Evolutionary conservation across 2,329 filamentous ascomycete genomes (phyloP).

Genomic region (Ascochyta rabiei): DNA sequence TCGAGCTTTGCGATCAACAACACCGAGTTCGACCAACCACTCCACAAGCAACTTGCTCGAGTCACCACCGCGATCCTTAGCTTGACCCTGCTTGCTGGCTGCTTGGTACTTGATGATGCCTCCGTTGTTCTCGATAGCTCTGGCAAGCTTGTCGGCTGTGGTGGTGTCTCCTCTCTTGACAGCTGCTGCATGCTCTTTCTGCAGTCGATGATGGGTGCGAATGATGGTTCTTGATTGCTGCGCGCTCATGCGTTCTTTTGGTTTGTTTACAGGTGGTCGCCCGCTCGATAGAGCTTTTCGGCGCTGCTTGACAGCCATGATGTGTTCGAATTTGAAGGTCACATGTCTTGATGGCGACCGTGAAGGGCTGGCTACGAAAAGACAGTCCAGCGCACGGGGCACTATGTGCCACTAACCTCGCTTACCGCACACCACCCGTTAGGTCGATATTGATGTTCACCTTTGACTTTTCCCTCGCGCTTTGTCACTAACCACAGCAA

Average conservation of each 20-base stretch:
- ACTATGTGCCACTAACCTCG: slow-evolving; percentile 11
- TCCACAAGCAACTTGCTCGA: slow-evolving; percentile 64
- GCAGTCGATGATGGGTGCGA: slow-evolving; percentile 63
- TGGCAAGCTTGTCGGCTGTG: slow-evolving; percentile 52
- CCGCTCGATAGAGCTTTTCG: slow-evolving; percentile 43
- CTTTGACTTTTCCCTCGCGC: slow-evolving; percentile 34
- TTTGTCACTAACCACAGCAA: slow-evolving; percentile 41
- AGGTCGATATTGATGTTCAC: slow-evolving; percentile 19
- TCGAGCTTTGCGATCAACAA: slow-evolving; percentile 24
- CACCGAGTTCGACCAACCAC: slow-evolving; percentile 57
- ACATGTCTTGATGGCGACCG: slow-evolving; percentile 8
- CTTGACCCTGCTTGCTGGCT: slow-evolving; percentile 68
- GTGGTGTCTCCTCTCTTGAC: slow-evolving; percentile 50
- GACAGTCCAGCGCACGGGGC: background rate
- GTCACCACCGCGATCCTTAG: slow-evolving; percentile 66
- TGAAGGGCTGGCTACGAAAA: background rate
- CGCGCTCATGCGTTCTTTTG: slow-evolving; percentile 55
- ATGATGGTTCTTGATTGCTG: slow-evolving; percentile 65
- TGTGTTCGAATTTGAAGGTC: background rate
- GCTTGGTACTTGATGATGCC: slow-evolving; percentile 66
- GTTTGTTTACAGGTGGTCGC: slow-evolving; percentile 38
- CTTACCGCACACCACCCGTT: slow-evolving; percentile 21
- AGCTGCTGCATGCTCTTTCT: slow-evolving; percentile 62
- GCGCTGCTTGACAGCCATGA: slow-evolving; percentile 45
- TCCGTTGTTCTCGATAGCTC: slow-evolving; percentile 61